phyloP scores from a whole-genome alignment of 179 eudicot species.

The Carnegiea gigantea region DNA sequence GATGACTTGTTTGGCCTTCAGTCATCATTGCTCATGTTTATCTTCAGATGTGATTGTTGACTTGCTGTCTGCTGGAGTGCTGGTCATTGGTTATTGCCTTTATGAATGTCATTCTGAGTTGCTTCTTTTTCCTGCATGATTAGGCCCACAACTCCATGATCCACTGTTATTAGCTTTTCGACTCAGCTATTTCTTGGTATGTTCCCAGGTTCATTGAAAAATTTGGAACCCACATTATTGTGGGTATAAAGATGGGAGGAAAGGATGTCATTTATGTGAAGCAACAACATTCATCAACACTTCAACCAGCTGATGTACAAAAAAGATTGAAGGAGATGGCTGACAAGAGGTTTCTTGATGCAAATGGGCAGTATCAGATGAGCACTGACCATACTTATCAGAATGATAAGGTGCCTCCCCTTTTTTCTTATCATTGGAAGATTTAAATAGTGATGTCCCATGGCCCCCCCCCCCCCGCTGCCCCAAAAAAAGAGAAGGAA shows the following conservation, averaged over 20 bases:
- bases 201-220: conserved; percentile 74
- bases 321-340: conserved; percentile 80
- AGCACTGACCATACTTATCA: conserved; percentile 51
- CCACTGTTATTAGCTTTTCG: neutral
- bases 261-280: conserved; percentile 89
- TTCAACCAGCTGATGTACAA: conserved; percentile 91
- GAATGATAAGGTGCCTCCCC: conserved; percentile 57
- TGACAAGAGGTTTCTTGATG: conserved; percentile 72
- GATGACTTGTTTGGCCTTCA: neutral
- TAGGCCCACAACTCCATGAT: conserved; percentile 2
- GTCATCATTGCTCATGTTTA: too few relatives aligned
- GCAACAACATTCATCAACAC: conserved; percentile 85
- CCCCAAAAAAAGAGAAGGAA: neutral
- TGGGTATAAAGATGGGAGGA: conserved; percentile 97
- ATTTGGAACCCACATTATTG: conserved; percentile 92
- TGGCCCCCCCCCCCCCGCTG: neutral
- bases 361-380: conserved; percentile 49
- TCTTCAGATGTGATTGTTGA: neutral
- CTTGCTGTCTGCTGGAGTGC: neutral
- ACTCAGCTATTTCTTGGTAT: conserved; percentile 18
- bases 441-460: neutral
- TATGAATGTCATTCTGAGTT: neutral
- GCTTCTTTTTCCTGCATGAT: neutral
- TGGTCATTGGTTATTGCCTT: neutral
- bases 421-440: neutral